Conservation (phyloP, 345 rosid genomes). For the Eucalyptus marginata region DNA sequence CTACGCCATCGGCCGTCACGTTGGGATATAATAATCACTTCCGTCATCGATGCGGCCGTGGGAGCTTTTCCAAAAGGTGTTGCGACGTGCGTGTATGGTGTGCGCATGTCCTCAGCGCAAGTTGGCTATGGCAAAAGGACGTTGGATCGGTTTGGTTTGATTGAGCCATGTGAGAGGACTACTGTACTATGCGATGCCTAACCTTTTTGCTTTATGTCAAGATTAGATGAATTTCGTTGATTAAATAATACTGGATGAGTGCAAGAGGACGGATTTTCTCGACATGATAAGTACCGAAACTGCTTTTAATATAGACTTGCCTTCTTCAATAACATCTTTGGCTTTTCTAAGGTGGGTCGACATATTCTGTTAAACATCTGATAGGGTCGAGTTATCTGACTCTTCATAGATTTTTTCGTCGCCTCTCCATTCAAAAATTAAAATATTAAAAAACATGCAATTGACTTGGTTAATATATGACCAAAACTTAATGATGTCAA, state of each 20-base stretch:
- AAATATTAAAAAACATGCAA: not conserved
- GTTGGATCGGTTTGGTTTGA: not conserved
- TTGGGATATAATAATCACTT: not conserved
- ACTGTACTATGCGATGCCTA: not conserved
- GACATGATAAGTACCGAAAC: not conserved
- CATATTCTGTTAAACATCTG: not conserved
- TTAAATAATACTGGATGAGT: not conserved
- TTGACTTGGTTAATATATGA: not conserved
- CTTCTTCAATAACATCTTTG: not conserved
- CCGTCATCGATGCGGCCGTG: not conserved
- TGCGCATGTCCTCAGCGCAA: not conserved
- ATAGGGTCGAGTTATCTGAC: not conserved
- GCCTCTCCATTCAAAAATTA: not conserved
- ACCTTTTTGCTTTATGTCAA: not conserved
- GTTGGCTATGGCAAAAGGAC: not conserved
- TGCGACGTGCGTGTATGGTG: not conserved
- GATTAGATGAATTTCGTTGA: not conserved
- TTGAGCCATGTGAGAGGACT: not conserved
- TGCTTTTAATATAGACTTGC: not conserved
- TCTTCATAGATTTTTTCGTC: not conserved
- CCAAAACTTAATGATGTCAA: not conserved
- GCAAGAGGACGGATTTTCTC: not conserved
- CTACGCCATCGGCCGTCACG: not conserved
- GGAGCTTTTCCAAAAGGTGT: not conserved
- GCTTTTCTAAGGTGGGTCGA: not conserved